phyloP scores from a whole-genome alignment of 139 green algal species.

The Tetradesmus obliquus region DNA sequence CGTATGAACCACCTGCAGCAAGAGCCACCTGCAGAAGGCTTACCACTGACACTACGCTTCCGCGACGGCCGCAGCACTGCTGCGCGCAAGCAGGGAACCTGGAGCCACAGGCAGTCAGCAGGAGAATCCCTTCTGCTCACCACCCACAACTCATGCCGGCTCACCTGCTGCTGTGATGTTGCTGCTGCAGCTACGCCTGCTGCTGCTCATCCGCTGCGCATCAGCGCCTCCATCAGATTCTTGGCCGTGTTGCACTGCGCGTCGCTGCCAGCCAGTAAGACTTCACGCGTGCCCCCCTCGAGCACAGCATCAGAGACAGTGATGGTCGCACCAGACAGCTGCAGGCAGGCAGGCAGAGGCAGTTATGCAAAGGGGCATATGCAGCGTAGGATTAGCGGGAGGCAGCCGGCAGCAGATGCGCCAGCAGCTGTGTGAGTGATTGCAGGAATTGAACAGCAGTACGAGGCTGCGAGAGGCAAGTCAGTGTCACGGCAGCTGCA shows the following conservation, averaged over 20 bases:
- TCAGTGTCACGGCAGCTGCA: background rate
- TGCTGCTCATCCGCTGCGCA: constrained; percentile 25
- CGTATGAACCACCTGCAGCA: too few species aligned
- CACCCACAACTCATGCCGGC: too few species aligned
- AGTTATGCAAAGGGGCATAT: background rate
- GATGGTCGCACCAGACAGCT: constrained; percentile 42
- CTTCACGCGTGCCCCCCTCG: constrained; percentile 22
- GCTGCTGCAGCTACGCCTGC: background rate
- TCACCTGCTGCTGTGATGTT: background rate
- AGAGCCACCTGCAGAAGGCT: too few species aligned
- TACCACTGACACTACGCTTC: too few species aligned
- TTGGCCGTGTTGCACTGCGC: constrained; percentile 36
- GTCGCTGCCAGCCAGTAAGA: constrained; percentile 33
- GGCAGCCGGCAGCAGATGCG: background rate
- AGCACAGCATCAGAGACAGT: constrained; percentile 30
- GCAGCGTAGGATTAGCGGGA: background rate
- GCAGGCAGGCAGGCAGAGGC: background rate
- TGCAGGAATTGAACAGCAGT: background rate
- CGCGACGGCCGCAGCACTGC: too few species aligned
- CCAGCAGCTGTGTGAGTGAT: background rate
- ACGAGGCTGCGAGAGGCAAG: background rate
- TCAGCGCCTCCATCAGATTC: constrained; percentile 41
- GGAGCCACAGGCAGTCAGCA: too few species aligned
- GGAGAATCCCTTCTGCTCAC: too few species aligned
- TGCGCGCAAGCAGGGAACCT: too few species aligned